Conservation (phyloP, 2,329 filamentous ascomycete genomes). For the Elsinoe necatrix region DNA sequence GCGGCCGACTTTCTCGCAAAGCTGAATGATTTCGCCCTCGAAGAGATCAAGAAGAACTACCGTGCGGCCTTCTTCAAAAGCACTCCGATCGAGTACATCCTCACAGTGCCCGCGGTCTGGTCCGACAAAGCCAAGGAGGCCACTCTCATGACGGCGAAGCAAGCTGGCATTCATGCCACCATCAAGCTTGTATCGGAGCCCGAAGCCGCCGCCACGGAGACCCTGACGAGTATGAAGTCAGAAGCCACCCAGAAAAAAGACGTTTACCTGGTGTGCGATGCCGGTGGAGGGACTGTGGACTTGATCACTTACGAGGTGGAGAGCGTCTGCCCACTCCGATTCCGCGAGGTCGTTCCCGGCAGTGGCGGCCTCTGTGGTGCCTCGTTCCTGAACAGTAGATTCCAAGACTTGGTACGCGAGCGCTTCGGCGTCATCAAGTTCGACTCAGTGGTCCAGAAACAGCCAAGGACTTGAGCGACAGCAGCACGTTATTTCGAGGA, state of each 20-base stretch:
- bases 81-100: neutral
- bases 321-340: slow-evolving; percentile 59
- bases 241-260: slow-evolving; percentile 62
- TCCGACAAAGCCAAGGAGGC: slow-evolving; percentile 76
- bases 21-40: neutral
- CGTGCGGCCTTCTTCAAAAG: neutral
- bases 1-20: slow-evolving; percentile 42
- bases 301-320: slow-evolving; percentile 76
- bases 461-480: slow-evolving; percentile 65
- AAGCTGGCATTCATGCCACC: slow-evolving; percentile 66
- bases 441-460: slow-evolving; percentile 67
- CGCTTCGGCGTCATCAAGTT: slow-evolving; percentile 35
- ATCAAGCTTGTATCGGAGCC: slow-evolving; percentile 75
- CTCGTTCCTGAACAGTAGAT: slow-evolving; percentile 67
- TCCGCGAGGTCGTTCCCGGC: slow-evolving; percentile 72
- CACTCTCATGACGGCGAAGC: slow-evolving; percentile 66
- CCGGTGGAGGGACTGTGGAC: slow-evolving; percentile 56
- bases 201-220: slow-evolving; percentile 42
- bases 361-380: slow-evolving; percentile 71
- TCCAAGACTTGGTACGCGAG: slow-evolving; percentile 60
- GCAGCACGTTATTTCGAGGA: slow-evolving; percentile 73
- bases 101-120: slow-evolving; percentile 40
- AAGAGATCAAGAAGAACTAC: neutral
- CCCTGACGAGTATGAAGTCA: slow-evolving; percentile 68
- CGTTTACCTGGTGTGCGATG: slow-evolving; percentile 51